phyloP scores from a whole-genome alignment of 2,329 filamentous ascomycete species.

The Metarhizium sp. region DNA sequence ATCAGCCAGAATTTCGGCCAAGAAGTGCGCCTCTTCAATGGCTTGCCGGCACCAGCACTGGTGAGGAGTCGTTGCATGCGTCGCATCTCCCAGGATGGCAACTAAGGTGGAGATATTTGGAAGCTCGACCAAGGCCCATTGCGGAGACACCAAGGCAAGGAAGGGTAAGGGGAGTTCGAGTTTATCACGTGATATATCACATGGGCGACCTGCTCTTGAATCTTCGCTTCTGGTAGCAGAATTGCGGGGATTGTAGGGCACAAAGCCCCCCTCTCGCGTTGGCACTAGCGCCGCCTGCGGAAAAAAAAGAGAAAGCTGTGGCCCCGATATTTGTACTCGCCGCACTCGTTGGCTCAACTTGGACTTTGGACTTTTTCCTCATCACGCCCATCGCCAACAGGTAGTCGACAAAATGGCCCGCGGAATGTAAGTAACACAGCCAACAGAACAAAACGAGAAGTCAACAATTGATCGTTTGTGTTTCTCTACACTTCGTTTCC shows the following conservation, averaged over 20 bases:
- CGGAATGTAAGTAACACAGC: constrained; percentile 44
- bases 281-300: constrained; percentile 12
- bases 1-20: too few relatives aligned
- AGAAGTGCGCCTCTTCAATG: too few relatives aligned
- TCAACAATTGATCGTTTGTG: background rate
- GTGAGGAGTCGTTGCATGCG: too few relatives aligned
- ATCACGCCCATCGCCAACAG: constrained; percentile 27
- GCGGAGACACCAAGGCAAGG: background rate
- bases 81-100: too few relatives aligned
- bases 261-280: constrained; percentile 18
- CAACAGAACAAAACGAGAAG: background rate
- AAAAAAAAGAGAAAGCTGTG: constrained; percentile 19
- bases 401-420: constrained; percentile 50
- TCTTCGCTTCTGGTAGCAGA: constrained; percentile 1
- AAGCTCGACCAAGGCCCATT: too few relatives aligned
- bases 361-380: constrained; percentile 18
- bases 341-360: constrained; percentile 13
- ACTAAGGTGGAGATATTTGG: too few relatives aligned
- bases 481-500: background rate
- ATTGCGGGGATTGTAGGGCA: constrained; percentile 21
- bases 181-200: background rate
- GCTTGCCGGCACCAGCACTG: too few relatives aligned
- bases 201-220: background rate
- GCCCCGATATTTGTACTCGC: constrained; percentile 17
- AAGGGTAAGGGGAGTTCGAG: background rate